A percentile compares a stretch with the other conserved stretches of the same genome.
These are phyloP conservation scores for Penicillium psychrosexuale DNA, from an alignment of 2,329 filamentous ascomycete genomes.

Conservation along the genomic window DNA sequence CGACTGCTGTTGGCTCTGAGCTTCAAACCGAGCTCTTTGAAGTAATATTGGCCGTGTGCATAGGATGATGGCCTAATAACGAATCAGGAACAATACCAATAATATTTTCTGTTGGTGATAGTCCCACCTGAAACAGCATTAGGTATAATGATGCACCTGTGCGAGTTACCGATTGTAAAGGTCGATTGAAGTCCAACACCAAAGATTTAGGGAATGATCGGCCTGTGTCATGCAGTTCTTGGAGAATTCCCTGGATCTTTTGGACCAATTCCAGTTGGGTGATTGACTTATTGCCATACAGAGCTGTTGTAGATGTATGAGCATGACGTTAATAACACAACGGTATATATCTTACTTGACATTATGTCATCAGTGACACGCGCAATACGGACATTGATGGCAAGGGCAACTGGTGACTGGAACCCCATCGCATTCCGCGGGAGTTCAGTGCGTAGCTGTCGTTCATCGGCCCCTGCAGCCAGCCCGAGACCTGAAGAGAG, in stretches of 20 bases:
- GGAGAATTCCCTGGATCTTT: slow-evolving; percentile 16
- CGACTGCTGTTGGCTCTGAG: slow-evolving; percentile 7
- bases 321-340: background rate
- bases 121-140: slow-evolving; percentile 22
- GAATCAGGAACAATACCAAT: background rate
- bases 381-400: slow-evolving; percentile 21
- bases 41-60: slow-evolving; percentile 21
- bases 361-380: slow-evolving; percentile 24
- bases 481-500: slow-evolving; percentile 20
- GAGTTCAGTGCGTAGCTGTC: slow-evolving; percentile 15
- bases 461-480: slow-evolving; percentile 20
- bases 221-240: slow-evolving; percentile 16
- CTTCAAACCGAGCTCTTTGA: slow-evolving; percentile 15
- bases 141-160: slow-evolving; percentile 23
- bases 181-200: slow-evolving; percentile 17
- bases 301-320: slow-evolving; percentile 3
- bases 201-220: slow-evolving; percentile 16
- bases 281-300: slow-evolving; percentile 21
- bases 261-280: slow-evolving; percentile 18
- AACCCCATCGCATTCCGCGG: slow-evolving; percentile 16
- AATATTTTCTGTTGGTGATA: background rate
- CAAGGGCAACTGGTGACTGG: slow-evolving; percentile 18
- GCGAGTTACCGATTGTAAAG: slow-evolving; percentile 16
- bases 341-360: slow-evolving; percentile 10
- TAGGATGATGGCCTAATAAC: slow-evolving; percentile 19